Conservation (phyloP, 129 eudicot genomes). For the Escallonia herrerae region DNA sequence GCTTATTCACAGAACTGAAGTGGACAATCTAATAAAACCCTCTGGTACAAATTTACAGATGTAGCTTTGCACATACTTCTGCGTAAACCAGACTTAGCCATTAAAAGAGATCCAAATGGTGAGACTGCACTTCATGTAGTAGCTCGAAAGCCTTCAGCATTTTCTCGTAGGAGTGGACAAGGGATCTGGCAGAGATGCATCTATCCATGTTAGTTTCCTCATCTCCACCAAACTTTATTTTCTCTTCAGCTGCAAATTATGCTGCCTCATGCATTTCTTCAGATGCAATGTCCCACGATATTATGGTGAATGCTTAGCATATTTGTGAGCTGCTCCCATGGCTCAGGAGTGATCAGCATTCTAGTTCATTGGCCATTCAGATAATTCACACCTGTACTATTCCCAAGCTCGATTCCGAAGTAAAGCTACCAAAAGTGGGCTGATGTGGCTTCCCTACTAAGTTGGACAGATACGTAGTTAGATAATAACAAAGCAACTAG, state of each 20-base stretch:
- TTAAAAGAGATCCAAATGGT: conserved; percentile 23
- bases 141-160: conserved; percentile 34
- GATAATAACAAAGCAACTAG: no score
- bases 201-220: conserved; percentile 2
- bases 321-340: no score
- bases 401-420: no score
- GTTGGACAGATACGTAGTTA: no score
- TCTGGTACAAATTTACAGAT: conserved; percentile 15
- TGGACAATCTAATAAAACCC: neutral
- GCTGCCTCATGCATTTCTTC: no score
- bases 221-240: neutral
- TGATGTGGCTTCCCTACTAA: no score
- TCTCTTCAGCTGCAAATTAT: neutral
- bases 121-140: conserved; percentile 29
- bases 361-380: no score
- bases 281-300: no score
- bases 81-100: conserved; percentile 13
- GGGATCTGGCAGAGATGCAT: conserved; percentile 8
- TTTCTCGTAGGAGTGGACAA: neutral
- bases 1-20: neutral
- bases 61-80: conserved; percentile 30
- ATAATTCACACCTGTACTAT: no score
- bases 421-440: no score
- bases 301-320: no score
- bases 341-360: no score